Evolutionary conservation across 352 stramenopile species (phyloP), one percentile per base, ranked within the genome.

Genomic region (Achlya hypogyna): DNA sequence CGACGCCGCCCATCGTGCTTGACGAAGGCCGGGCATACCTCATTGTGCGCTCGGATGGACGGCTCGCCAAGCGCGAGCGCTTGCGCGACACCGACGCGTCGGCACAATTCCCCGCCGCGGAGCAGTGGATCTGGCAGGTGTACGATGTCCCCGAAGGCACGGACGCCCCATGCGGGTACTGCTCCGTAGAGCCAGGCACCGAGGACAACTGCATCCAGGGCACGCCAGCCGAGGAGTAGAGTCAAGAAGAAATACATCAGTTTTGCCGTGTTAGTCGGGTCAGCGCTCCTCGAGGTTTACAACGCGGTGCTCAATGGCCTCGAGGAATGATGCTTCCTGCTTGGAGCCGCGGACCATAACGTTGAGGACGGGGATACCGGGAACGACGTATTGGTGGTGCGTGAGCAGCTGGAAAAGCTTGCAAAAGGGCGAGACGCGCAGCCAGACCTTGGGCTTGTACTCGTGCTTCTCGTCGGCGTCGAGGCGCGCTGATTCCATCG

Each of bases 311-410:
- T 67, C 60, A 40, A 67, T 67, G 0, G 60, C 42, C 6, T 54
- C 60, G 28, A 67, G 32, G 35, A 67, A 67, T 4, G 38, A 35
- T 2, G 38, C 43, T 49, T 67, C 4, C 14, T 67, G 60, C 38
- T 80, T 73, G 40, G 86, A 92, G 63, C 74, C 79, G 32, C 83
- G 80, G 28, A 91, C 86, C 51, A 93, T 92, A 16, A 95, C 70
- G 69, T 95, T 88, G 43, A 95, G 71, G 70, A 93, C 84, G 18
- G 84, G 84, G 31, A 95, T 83, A 14, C 86, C 86, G 12, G 86
- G 81, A 25, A 95, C 86, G 23, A 95, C 84, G 64, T 93, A 95
- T 72, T 81, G 75, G 14, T 78, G 63, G 69, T 93, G 79, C 34
- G 69, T 81, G 58, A 95, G 71, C 40, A 95, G 71, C 69, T 86